phyloP scores from a whole-genome alignment of 2,329 filamentous ascomycete genomes.

The Didymella pomorum region DNA sequence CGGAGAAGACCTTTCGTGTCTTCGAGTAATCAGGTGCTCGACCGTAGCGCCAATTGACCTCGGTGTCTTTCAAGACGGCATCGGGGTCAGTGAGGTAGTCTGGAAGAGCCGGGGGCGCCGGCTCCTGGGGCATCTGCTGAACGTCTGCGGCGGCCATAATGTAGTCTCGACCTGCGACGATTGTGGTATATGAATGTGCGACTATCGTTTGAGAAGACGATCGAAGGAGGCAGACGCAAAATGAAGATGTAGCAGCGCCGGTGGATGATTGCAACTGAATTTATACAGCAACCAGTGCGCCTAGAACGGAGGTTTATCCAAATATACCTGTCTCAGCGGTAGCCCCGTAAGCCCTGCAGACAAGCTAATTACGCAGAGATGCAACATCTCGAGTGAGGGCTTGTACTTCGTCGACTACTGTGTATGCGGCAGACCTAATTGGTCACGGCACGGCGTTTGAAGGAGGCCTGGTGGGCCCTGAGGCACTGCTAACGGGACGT shows the following conservation, averaged over 20 bases:
- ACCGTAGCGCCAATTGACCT: constrained; percentile 68
- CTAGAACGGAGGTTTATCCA: constrained; percentile 11
- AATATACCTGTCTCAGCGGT: constrained; percentile 4
- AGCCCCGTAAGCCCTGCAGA: constrained; percentile 11
- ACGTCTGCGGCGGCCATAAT: constrained; percentile 42
- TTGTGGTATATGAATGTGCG: neutral
- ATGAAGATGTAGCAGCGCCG: neutral
- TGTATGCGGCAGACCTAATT: constrained; percentile 5
- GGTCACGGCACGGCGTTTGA: constrained; percentile 7
- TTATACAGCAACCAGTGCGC: constrained; percentile 2
- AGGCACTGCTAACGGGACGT: constrained; percentile 19
- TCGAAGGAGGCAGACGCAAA: neutral
- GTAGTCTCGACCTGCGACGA: constrained; percentile 8
- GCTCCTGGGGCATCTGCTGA: constrained; percentile 34
- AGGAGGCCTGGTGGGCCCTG: constrained; percentile 8
- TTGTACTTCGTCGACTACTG: constrained; percentile 8
- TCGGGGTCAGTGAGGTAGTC: constrained; percentile 68
- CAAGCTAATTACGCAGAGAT: constrained; percentile 15
- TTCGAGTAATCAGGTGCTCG: constrained; percentile 69
- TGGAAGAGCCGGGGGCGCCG: constrained; percentile 55
- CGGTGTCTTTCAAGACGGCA: constrained; percentile 63
- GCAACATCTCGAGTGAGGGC: constrained; percentile 10
- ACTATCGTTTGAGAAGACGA: neutral
- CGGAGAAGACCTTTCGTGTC: constrained; percentile 65
- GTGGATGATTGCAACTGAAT: neutral